Conservation (phyloP, 768 basidiomycete genomes). For the Lentinula sp. region DNA sequence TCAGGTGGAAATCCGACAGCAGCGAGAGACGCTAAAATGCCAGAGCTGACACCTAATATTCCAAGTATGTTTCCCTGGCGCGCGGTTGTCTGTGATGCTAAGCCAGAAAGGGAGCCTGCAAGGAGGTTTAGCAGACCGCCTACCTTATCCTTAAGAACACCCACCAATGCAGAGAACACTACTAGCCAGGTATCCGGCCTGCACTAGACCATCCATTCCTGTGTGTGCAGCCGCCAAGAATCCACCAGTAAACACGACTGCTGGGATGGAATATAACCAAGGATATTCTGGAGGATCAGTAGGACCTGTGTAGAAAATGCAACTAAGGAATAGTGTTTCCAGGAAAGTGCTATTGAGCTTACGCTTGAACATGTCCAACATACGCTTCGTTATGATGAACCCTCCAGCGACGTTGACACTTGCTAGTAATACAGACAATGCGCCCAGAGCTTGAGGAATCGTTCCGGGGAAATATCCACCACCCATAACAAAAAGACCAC, state of each 20-base stretch:
- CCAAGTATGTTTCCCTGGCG: constrained; percentile 88
- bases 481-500: constrained; percentile 88
- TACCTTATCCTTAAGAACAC: neutral
- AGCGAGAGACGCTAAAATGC: constrained; percentile 72
- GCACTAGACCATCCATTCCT: constrained; percentile 80
- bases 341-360: neutral
- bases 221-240: constrained; percentile 79
- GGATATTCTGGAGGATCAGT: constrained; percentile 87
- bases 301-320: constrained; percentile 39
- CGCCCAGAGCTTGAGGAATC: constrained; percentile 73
- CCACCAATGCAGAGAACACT: constrained; percentile 82
- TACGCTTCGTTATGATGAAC: constrained; percentile 85
- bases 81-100: constrained; percentile 76
- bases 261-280: constrained; percentile 77
- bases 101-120: constrained; percentile 70
- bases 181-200: constrained; percentile 82
- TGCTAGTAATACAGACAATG: constrained; percentile 79
- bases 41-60: constrained; percentile 77
- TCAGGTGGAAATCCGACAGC: constrained; percentile 80
- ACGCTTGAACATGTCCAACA: constrained; percentile 94
- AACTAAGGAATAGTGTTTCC: neutral
- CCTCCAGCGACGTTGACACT: constrained; percentile 87
- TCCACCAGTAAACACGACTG: constrained; percentile 75
- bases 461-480: constrained; percentile 81
- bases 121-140: constrained; percentile 4